Base-by-base conservation (phyloP, 345 rosid genomes). In the Eucalyptus virginea region DNA sequence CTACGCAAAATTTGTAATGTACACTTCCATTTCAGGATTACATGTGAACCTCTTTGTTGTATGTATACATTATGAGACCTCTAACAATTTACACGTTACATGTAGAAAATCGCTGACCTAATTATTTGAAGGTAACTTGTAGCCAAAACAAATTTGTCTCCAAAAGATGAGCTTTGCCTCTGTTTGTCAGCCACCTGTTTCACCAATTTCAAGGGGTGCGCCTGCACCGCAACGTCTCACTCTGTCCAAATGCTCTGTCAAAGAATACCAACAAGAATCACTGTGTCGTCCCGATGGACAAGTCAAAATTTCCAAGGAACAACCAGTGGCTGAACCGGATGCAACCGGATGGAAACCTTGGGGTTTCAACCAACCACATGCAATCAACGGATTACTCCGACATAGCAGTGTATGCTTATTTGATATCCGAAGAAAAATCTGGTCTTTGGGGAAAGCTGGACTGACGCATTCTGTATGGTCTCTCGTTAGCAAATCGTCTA, bases 1-100 rank as follows among this genome's bases (percentile, higher is more conserved):
- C 93, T 86, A 90, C 87, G 93, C 96, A 94, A 94, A 96, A 94
- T 93, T 94, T 94, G 92, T 93, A 93, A 96, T 95, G 94, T 97
- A 96, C 99, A 96, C 45, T 91, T 93, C 87, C 88, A 81, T 89
- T n/a, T 52, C 89, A 40, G 85, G 85, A 77, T 40, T 77, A 77
- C 85, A 77, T 77, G 85, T 77, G 85, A 77, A 77, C 28, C 85
- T 77, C 85, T 40, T 40, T 77, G 30, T 77, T 77, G 47, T 77
- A 77, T 77, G 85, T 91, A 87, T 90, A 77, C 90, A 89, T 91
- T 88, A 87, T 88, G 89, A 65, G 89, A 88, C 87, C 87, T 88
- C 92, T 89, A 89, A 92, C 90, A 92, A 92, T 77, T 77, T 77
- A 77, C 91, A 77, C 85, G 83, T 92, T 90, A 91, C 88, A 90